These are phyloP conservation scores for Monilinia polystroma DNA, from an alignment of 2,329 filamentous ascomycete species.

Conservation along the genomic window DNA sequence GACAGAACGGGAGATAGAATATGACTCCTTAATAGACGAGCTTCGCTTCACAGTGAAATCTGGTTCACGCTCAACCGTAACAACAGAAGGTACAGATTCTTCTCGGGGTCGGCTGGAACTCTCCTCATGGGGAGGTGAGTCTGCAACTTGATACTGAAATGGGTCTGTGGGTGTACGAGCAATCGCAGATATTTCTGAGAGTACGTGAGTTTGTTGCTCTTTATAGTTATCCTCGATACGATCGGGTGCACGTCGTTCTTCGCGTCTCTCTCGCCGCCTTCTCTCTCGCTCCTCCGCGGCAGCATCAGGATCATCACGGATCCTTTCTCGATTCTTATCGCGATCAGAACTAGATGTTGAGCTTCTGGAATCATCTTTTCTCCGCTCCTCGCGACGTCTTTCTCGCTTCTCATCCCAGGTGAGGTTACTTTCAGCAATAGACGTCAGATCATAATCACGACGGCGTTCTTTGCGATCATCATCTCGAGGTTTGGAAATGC, in stretches of 20 bases:
- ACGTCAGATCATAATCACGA: conserved; percentile 14
- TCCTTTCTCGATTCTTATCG: conserved; percentile 36
- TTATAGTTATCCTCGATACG: conserved; percentile 29
- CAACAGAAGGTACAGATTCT: conserved; percentile 45
- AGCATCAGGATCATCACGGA: conserved; percentile 36
- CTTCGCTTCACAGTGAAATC: conserved; percentile 39
- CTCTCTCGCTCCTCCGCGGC: conserved; percentile 35
- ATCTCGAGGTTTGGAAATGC: conserved; percentile 33
- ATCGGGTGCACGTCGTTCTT: conserved; percentile 32
- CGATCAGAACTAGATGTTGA: conserved; percentile 29
- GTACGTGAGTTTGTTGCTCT: conserved; percentile 36
- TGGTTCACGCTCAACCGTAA: conserved; percentile 56
- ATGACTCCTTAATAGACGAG: conserved; percentile 33
- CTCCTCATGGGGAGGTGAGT: conserved; percentile 47
- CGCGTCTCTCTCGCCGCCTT: conserved; percentile 42
- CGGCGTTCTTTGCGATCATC: conserved; percentile 29
- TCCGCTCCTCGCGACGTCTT: conserved; percentile 32
- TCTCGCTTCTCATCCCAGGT: conserved; percentile 12
- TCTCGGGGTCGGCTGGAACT: conserved; percentile 26
- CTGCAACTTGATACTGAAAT: conserved; percentile 57
- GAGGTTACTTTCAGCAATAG: conserved; percentile 26
- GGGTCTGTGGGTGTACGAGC: conserved; percentile 45
- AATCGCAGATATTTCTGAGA: conserved; percentile 33
- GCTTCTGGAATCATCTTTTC: conserved; percentile 28
- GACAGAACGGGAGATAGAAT: conserved; percentile 19